Conservation (phyloP, 352 stramenopile species). For the Vaucheria bursata region DNA sequence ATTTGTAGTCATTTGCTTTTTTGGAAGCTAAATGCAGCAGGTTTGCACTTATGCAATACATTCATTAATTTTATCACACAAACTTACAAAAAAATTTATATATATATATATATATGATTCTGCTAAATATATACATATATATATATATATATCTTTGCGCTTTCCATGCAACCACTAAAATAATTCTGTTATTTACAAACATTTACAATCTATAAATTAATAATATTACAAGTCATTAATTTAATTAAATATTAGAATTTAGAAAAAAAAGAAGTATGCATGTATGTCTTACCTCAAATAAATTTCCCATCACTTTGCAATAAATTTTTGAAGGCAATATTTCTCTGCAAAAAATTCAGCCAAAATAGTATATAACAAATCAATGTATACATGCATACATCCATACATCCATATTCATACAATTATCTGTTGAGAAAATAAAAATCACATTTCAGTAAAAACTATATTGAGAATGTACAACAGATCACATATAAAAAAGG, state of each 20-base stretch:
- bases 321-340: not conserved
- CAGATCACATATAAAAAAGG: not conserved
- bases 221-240: too few species aligned
- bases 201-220: too few species aligned
- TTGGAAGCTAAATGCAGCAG: too few species aligned
- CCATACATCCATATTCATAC: not conserved
- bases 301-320: not conserved
- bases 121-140: not conserved
- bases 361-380: not conserved
- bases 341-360: not conserved
- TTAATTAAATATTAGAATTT: not conserved
- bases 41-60: too few species aligned
- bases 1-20: too few species aligned
- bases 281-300: slow-evolving; percentile 1
- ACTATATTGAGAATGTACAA: not conserved
- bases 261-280: not conserved
- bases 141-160: not conserved
- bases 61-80: too few species aligned
- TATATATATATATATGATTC: not conserved
- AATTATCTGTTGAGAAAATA: not conserved
- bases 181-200: not conserved
- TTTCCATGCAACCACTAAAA: not conserved
- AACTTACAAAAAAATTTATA: too few species aligned
- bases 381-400: not conserved
- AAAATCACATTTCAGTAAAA: not conserved